A percentile compares a stretch with the other conserved stretches of the same genome.
Conservation (phyloP, 192 early-diverging fungal genomes). For the Coemansia pectinata region DNA sequence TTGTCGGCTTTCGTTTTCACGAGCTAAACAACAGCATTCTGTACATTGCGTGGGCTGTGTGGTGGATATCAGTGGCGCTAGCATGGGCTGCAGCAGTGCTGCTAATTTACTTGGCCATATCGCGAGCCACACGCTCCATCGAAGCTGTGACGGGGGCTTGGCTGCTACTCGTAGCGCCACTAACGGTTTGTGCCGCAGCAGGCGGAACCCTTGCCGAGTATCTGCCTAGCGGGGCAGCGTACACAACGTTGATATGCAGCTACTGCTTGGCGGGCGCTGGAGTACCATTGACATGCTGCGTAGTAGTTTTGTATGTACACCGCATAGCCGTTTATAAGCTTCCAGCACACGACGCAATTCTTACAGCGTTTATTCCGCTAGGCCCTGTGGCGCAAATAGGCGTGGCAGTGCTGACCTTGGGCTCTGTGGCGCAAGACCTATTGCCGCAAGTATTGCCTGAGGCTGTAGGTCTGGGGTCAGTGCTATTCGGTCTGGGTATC, state of each 20-base stretch:
- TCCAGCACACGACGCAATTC: conserved; percentile 41
- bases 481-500: conserved; percentile 16
- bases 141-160: conserved; percentile 40
- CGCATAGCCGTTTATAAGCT: conserved; percentile 50
- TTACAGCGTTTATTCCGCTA: conserved; percentile 54
- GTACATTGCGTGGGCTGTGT: conserved; percentile 29
- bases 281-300: conserved; percentile 33
- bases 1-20: not conserved
- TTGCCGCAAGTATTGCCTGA: conserved; percentile 3
- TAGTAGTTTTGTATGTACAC: conserved; percentile 50
- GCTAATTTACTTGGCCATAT: conserved; percentile 37
- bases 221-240: conserved; percentile 10
- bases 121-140: conserved; percentile 25
- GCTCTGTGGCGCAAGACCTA: conserved; percentile 7
- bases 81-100: conserved; percentile 15
- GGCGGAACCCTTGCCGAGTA: conserved; percentile 36
- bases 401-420: conserved; percentile 19
- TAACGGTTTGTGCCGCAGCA: conserved; percentile 39
- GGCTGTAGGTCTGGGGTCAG: conserved; percentile 10
- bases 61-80: conserved; percentile 39
- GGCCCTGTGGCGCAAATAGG: conserved; percentile 55
- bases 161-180: conserved; percentile 54
- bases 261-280: conserved; percentile 54
- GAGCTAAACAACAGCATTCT: not conserved
- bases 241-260: conserved; percentile 13